Evolutionary conservation across 805 yeast species (phyloP), one percentile per base, ranked within the genome.

Genomic region (Suhomyces vadensis): DNA sequence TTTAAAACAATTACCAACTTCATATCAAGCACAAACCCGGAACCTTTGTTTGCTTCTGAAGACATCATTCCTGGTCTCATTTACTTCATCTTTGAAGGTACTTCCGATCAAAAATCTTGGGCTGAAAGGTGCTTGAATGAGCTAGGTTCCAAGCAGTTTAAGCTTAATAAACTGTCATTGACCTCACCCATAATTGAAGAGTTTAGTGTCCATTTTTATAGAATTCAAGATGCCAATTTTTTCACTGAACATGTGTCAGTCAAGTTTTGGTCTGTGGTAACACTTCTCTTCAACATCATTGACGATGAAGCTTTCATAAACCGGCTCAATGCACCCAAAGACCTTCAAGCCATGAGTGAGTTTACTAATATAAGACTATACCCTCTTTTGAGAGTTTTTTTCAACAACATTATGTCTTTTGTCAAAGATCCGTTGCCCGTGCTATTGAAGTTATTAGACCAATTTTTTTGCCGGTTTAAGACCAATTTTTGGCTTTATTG

Each of bases 81-180:
- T 5, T 80, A 69, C 57, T 69, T 81, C 29, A 54, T 79, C 45
- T 78, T 81, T 44, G 82, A 78, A 43, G 89, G 87, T 1, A 63
- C 68, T 13, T 54, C 56, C 0, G 64, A 59, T 4, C 78, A 79
- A 51, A 64, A 69, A 25, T 48, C 54, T 1, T 83, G 85, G 84
- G 77, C 84, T 61, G 65, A 45, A 29, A 43, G 31, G 29, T 56
- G 37, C 41, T 25, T 36, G 14, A 39, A 33, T n/a, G 11, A 38
- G 29, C 37, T 42, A 10, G 19, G 43, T 33, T 10, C 11, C 20
- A 8, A 31, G 14, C 10, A 17, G 22, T 16, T 39, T 25, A 42
- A 17, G n/a, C 44, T 47, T 29, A 42, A 43, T 8, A 31, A 35
- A 20, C 29, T 31, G 3, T 41, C 51, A 7, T 24, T 49, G 8